Conservation (phyloP, 306 rosid genomes). For the Elaeagnus macrophylla region DNA sequence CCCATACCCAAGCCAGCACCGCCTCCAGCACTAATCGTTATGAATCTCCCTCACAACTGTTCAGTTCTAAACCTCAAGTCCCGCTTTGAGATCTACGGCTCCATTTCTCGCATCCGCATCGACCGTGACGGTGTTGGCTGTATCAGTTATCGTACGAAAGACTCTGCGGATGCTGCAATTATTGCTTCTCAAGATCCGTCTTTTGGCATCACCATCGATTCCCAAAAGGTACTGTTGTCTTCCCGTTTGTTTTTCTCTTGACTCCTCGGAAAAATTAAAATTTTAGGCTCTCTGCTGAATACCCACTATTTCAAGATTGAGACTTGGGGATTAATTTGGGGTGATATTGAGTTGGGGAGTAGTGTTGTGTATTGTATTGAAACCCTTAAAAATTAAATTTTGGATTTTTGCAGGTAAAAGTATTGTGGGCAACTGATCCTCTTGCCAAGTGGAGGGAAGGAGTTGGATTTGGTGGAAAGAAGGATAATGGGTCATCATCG, state of each 20-base stretch:
- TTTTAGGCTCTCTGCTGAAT: background rate
- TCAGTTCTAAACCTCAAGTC: constrained; percentile 88
- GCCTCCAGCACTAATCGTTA: constrained; percentile 60
- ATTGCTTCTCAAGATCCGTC: constrained; percentile 68
- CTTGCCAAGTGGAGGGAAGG: constrained; percentile 85
- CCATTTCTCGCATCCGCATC: constrained; percentile 84
- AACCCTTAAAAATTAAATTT: background rate
- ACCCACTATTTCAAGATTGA: background rate
- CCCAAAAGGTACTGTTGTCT: constrained; percentile 42
- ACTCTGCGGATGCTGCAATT: constrained; percentile 65
- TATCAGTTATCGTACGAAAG: constrained; percentile 53
- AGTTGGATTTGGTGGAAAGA: constrained; percentile 41
- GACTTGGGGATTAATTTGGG: background rate
- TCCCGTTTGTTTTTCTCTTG: background rate
- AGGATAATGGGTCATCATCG: constrained; percentile 33
- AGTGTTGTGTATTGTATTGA: background rate
- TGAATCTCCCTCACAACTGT: constrained; percentile 65
- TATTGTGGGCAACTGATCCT: constrained; percentile 85
- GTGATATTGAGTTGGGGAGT: background rate
- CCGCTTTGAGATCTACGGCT: constrained; percentile 89
- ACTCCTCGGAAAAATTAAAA: background rate
- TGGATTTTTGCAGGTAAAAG: constrained; percentile 49
- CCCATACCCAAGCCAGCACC: constrained; percentile 51
- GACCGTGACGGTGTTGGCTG: constrained; percentile 70
- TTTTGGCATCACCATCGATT: constrained; percentile 57